Conservation (phyloP, 192 early-diverging fungal genomes). For the Gryganskiella cystojenkinii region DNA sequence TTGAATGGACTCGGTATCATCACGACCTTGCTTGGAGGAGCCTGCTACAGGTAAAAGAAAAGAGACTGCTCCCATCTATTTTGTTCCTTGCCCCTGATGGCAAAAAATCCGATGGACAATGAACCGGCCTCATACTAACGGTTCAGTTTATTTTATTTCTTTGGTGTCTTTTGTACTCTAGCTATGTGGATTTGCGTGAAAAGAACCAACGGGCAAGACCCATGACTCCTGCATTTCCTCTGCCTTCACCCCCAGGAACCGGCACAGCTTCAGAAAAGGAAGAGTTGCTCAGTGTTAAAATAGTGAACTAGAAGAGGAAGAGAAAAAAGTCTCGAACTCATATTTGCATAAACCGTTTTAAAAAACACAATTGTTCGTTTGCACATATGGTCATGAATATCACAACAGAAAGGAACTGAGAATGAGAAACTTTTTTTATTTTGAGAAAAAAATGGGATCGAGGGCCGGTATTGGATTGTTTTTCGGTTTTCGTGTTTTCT, state of each 20-base stretch:
- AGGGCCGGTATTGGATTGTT: not conserved
- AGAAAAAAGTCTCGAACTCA: not conserved
- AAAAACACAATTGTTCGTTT: too few relatives aligned
- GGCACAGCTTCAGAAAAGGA: slow-evolving; percentile 33
- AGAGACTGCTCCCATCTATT: not conserved
- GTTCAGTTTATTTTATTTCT: too few relatives aligned
- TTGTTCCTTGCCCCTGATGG: not conserved
- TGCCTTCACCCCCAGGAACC: slow-evolving; percentile 23
- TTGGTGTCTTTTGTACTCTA: slow-evolving; percentile 4
- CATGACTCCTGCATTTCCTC: slow-evolving; percentile 39
- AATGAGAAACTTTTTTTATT: slow-evolving; percentile 1
- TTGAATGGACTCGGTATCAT: slow-evolving; percentile 69
- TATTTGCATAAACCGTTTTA: too few relatives aligned
- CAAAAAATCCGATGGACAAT: too few relatives aligned
- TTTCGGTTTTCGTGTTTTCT: slow-evolving; percentile 3
- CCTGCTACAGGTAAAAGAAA: slow-evolving; percentile 67
- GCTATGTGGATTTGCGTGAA: slow-evolving; percentile 38
- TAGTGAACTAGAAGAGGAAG: slow-evolving; percentile 11
- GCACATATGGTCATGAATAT: too few relatives aligned
- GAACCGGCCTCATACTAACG: too few relatives aligned
- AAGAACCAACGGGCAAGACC: slow-evolving; percentile 42
- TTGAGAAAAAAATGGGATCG: not conserved
- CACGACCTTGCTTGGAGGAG: slow-evolving; percentile 68
- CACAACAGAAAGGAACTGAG: not conserved
- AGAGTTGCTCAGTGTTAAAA: slow-evolving; percentile 40